Conservation (phyloP, 1,284 basidiomycete species). For the Apiotrichum montevideense region DNA sequence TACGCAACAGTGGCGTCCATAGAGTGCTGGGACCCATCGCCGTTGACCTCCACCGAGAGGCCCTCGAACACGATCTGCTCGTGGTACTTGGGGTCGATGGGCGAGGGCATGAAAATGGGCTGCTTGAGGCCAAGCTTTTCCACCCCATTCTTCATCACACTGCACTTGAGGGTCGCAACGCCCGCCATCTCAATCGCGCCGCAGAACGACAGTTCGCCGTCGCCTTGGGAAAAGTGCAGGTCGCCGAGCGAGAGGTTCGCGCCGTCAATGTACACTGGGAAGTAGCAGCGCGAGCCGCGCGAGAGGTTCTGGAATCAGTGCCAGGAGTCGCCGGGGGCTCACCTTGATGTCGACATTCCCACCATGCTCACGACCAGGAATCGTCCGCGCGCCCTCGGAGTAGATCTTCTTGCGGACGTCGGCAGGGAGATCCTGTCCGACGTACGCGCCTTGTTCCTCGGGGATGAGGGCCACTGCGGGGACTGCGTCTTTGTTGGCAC, state of each 20-base stretch:
- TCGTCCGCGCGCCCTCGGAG: conserved; percentile 64
- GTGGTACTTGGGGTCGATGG: conserved; percentile 15
- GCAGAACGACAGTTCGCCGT: conserved; percentile 54
- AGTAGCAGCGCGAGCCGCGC: conserved; percentile 8
- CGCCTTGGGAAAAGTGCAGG: conserved; percentile 71
- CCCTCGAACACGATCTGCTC: conserved; percentile 15
- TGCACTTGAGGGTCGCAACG: conserved; percentile 5
- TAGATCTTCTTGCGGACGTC: conserved; percentile 56
- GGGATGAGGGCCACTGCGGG: conserved; percentile 63
- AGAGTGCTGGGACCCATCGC: conserved; percentile 11
- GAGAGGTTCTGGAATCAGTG: background rate
- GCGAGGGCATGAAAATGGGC: conserved; percentile 13
- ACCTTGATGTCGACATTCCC: conserved; percentile 66
- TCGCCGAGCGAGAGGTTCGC: conserved; percentile 70
- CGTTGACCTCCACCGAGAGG: conserved; percentile 8
- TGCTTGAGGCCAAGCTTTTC: conserved; percentile 9
- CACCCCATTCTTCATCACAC: conserved; percentile 6
- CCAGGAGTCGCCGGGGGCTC: background rate
- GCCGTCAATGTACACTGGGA: conserved; percentile 64
- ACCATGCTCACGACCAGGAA: conserved; percentile 73
- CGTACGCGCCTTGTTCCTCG: conserved; percentile 57
- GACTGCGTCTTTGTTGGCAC: conserved; percentile 45
- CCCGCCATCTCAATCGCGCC: conserved; percentile 40
- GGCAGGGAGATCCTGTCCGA: conserved; percentile 55
- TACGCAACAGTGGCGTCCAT: conserved; percentile 48